These are phyloP conservation scores for Salix arbutifolia DNA, from an alignment of 345 rosid species.

Conservation along the genomic window DNA sequence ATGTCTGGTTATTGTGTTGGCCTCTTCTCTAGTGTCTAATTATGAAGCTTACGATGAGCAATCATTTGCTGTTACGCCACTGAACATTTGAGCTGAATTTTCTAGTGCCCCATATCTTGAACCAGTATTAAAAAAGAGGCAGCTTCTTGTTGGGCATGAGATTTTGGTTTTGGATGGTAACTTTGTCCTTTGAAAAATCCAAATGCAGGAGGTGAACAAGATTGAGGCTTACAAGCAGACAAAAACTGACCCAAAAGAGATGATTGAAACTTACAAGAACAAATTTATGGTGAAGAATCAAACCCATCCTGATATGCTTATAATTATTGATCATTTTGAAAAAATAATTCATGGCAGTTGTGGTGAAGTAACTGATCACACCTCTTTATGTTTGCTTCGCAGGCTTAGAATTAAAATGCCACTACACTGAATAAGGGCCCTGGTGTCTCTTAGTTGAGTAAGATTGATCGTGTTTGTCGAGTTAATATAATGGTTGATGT, in stretches of 20 bases:
- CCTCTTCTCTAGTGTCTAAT: too few relatives aligned
- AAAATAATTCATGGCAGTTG: background rate
- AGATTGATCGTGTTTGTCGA: too few relatives aligned
- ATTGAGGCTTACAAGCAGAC: conserved; percentile 67
- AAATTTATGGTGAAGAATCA: conserved; percentile 39
- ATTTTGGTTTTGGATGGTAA: background rate
- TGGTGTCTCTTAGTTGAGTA: too few relatives aligned
- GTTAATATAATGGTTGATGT: too few relatives aligned
- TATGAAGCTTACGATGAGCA: too few relatives aligned
- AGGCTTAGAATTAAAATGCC: background rate
- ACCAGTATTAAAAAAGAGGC: background rate
- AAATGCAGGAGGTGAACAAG: conserved; percentile 64
- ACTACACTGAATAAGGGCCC: too few relatives aligned
- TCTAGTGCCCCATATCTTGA: background rate
- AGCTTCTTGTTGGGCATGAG: background rate
- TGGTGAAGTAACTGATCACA: background rate
- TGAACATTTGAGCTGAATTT: too few relatives aligned
- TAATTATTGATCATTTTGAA: too few relatives aligned
- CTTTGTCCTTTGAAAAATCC: background rate
- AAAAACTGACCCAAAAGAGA: conserved; percentile 46
- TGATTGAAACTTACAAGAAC: conserved; percentile 44
- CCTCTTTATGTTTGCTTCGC: background rate
- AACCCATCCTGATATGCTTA: background rate
- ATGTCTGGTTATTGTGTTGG: too few relatives aligned
- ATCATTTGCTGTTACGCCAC: too few relatives aligned